phyloP scores from a whole-genome alignment of 441 rosid genomes.

The Brassica hybrid region DNA sequence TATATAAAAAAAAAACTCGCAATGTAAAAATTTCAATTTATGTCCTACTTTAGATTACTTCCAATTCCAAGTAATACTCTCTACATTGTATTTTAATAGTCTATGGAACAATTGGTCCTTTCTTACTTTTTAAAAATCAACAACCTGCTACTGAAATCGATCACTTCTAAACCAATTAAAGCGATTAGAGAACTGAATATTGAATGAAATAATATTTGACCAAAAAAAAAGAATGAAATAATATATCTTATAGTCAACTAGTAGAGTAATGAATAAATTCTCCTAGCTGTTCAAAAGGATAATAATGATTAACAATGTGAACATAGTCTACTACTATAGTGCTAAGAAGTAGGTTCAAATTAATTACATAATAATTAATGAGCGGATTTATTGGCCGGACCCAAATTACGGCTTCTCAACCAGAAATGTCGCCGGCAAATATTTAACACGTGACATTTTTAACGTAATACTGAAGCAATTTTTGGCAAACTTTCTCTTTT shows the following conservation, averaged over 20 bases:
- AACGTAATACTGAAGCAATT: constrained; percentile 26
- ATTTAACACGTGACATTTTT: constrained; percentile 16
- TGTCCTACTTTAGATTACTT: not conserved
- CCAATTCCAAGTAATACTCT: not conserved
- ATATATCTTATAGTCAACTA: constrained; percentile 24
- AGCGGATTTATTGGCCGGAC: constrained; percentile 35
- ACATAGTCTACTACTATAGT: constrained; percentile 10
- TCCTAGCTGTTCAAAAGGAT: constrained; percentile 5
- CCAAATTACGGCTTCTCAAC: constrained; percentile 32
- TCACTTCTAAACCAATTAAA: constrained; percentile 42
- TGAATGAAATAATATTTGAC: constrained; percentile 14
- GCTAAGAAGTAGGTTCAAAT: constrained; percentile 21
- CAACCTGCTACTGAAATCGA: constrained; percentile 10
- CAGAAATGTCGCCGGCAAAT: constrained; percentile 2
- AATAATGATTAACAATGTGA: constrained; percentile 33
- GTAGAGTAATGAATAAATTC: constrained; percentile 8
- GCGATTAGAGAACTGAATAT: constrained; percentile 18
- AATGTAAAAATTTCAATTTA: not conserved
- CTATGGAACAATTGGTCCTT: not conserved
- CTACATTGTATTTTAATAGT: not conserved
- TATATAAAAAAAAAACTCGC: not conserved
- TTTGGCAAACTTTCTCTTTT: not conserved
- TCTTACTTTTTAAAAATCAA: not conserved
- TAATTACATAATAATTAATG: constrained; percentile 22
- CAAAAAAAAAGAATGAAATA: constrained; percentile 25